phyloP scores from a whole-genome alignment of 1,284 basidiomycete genomes.

The Naganishia liquefaciens region DNA sequence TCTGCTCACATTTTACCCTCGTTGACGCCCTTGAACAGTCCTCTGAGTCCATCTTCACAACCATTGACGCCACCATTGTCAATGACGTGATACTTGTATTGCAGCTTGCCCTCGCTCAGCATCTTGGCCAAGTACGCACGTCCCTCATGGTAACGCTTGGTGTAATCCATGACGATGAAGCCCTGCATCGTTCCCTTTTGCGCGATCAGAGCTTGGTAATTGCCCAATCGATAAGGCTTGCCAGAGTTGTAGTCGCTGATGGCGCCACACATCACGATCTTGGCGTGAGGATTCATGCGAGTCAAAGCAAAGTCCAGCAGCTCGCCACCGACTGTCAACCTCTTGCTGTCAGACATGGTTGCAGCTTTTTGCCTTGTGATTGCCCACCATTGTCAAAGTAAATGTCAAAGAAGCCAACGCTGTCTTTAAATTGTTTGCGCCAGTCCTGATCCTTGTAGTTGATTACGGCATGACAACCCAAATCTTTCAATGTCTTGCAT shows the following conservation, averaged over 20 bases:
- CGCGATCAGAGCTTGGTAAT: constrained; percentile 63
- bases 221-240: constrained; percentile 49
- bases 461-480: constrained; percentile 78
- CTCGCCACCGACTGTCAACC: constrained; percentile 67
- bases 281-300: constrained; percentile 71
- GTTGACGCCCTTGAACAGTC: constrained; percentile 77
- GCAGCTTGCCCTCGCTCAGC: constrained; percentile 68
- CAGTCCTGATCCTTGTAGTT: constrained; percentile 84
- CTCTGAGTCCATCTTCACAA: constrained; percentile 66
- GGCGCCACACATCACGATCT: constrained; percentile 74
- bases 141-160: constrained; percentile 51
- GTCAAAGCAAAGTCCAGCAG: constrained; percentile 71
- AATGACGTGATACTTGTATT: constrained; percentile 74
- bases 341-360: constrained; percentile 36
- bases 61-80: constrained; percentile 65
- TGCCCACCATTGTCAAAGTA: constrained; percentile 75
- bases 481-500: constrained; percentile 75
- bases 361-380: not conserved
- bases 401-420: constrained; percentile 65
- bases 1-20: constrained; percentile 71
- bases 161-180: constrained; percentile 71
- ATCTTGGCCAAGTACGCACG: constrained; percentile 58
- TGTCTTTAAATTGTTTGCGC: constrained; percentile 57
- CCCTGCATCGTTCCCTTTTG: constrained; percentile 77
- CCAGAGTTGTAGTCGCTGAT: constrained; percentile 58